Percentiles rank a stretch among this genome's conserved stretches.
Conservation (phyloP, 2,329 filamentous ascomycete genomes). For the Delphinella strobiligena region DNA sequence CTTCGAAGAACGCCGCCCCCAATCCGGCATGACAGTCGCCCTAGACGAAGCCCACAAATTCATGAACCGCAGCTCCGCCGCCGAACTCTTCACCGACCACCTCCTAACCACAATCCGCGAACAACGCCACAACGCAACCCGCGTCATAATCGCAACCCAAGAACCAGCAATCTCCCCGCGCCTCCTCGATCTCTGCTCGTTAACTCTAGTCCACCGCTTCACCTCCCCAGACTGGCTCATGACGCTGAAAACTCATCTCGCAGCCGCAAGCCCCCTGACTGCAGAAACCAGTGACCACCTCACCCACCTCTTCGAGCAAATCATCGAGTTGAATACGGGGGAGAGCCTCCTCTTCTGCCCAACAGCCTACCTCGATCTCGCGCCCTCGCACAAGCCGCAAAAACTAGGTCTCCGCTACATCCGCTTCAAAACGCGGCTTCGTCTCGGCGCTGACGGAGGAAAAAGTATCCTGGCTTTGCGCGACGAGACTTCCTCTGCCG, state of each 20-base stretch:
- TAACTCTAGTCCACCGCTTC: conserved; percentile 65
- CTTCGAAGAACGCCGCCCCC: conserved; percentile 44
- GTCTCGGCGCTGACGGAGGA: conserved; percentile 17
- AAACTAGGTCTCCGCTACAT: conserved; percentile 15
- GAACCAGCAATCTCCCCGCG: conserved; percentile 60
- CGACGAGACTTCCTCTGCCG: too few relatives aligned
- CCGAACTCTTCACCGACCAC: conserved; percentile 46
- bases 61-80: conserved; percentile 46
- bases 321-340: conserved; percentile 18
- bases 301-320: conserved; percentile 16
- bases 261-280: conserved; percentile 24
- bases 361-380: conserved; percentile 14
- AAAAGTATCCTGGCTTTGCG: conserved; percentile 15
- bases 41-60: conserved; percentile 73
- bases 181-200: conserved; percentile 58
- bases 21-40: conserved; percentile 46
- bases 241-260: conserved; percentile 35
- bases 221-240: conserved; percentile 52
- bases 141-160: conserved; percentile 63
- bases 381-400: conserved; percentile 8
- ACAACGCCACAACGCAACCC: conserved; percentile 56
- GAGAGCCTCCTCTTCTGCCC: conserved; percentile 23
- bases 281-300: conserved; percentile 5
- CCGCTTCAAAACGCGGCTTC: conserved; percentile 17
- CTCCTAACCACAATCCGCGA: conserved; percentile 53